phyloP scores from a whole-genome alignment of 805 yeast species.

The Hanseniaspora occidentalis region DNA sequence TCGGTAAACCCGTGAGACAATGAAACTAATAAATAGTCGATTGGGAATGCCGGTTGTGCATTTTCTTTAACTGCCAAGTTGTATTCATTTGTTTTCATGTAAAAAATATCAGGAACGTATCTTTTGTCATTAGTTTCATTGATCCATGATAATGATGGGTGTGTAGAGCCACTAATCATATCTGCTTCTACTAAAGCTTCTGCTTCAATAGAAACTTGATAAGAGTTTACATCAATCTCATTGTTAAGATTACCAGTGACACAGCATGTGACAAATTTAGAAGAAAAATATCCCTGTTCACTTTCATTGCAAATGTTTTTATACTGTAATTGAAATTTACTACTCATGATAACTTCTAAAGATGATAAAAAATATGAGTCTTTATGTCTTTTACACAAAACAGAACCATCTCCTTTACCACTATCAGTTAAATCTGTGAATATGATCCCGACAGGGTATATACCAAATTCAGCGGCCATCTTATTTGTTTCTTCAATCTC shows the following conservation, averaged over 20 bases:
- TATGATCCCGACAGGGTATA: conserved; percentile 65
- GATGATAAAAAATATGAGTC: conserved; percentile 84
- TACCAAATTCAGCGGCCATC: conserved; percentile 46
- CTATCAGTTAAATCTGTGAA: conserved; percentile 86
- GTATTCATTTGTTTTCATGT: conserved; percentile 76
- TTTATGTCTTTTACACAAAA: conserved; percentile 83
- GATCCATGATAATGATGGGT: conserved; percentile 76
- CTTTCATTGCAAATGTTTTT: conserved; percentile 57
- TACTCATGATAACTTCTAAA: conserved; percentile 76
- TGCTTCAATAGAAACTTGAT: conserved; percentile 80
- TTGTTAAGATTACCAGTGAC: conserved; percentile 80
- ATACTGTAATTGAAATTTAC: conserved; percentile 54
- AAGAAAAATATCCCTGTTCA: conserved; percentile 54
- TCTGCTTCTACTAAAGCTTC: conserved; percentile 84
- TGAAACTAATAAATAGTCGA: conserved; percentile 78
- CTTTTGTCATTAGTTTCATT: conserved; percentile 59
- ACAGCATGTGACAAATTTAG: conserved; percentile 89
- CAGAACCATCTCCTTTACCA: conserved; percentile 79
- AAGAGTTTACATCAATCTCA: conserved; percentile 81
- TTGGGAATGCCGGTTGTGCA: conserved; percentile 87
- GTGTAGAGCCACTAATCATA: conserved; percentile 75
- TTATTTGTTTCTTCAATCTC: conserved; percentile 41
- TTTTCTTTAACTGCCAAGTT: conserved; percentile 75
- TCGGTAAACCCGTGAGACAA: conserved; percentile 84
- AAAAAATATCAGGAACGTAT: conserved; percentile 91